A percentile compares a stretch with the other conserved stretches of the same genome.
phyloP scores from a whole-genome alignment of 1,284 basidiomycete species.

The Ustilago nuda region DNA sequence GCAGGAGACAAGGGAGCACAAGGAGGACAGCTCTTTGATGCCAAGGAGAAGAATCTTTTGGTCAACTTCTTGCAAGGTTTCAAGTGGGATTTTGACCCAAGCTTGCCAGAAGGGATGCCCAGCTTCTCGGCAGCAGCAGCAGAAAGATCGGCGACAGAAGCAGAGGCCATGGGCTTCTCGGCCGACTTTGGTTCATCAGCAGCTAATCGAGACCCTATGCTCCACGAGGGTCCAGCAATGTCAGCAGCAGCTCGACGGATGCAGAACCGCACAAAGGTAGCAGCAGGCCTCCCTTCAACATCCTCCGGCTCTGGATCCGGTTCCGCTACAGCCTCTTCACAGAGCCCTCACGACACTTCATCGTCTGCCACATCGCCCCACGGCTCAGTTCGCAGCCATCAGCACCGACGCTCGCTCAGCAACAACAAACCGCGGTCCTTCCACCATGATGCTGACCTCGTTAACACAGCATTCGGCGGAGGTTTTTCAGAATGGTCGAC shows the following conservation, averaged over 20 bases:
- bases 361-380: constrained; percentile 51
- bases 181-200: constrained; percentile 27
- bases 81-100: constrained; percentile 64
- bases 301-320: constrained; percentile 49
- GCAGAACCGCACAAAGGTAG: constrained; percentile 29
- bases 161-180: constrained; percentile 41
- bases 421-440: constrained; percentile 35
- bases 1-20: constrained; percentile 23
- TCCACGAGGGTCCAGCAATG: constrained; percentile 28
- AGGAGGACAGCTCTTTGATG: constrained; percentile 51
- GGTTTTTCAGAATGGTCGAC: constrained; percentile 40
- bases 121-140: constrained; percentile 60
- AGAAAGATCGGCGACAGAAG: constrained; percentile 40
- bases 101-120: constrained; percentile 60
- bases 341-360: constrained; percentile 51
- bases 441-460: constrained; percentile 47
- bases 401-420: constrained; percentile 37
- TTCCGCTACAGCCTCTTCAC: constrained; percentile 46
- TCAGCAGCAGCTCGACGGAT: constrained; percentile 36
- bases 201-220: constrained; percentile 36
- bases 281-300: constrained; percentile 16
- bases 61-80: constrained; percentile 62
- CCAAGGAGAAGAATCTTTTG: constrained; percentile 55
- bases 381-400: constrained; percentile 28
- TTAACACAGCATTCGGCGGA: constrained; percentile 48